Evolutionary conservation across 1,284 basidiomycete species (phyloP), one percentile per base, ranked within the genome.

Genomic region (Sanguinoderma infundibulare): DNA sequence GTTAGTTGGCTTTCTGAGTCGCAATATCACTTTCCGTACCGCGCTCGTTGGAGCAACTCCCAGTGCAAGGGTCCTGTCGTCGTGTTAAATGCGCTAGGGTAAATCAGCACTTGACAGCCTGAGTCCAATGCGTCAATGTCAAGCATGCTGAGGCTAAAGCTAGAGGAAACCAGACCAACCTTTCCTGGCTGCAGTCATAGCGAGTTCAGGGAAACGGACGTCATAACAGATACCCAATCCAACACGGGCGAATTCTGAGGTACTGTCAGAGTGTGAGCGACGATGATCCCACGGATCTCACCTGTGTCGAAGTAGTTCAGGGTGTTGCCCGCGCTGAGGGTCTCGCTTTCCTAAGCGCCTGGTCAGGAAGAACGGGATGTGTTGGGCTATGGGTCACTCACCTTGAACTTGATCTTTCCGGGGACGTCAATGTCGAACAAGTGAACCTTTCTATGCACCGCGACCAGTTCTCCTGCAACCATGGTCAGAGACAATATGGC

Each of bases 391-490:
- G 24, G 35, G 34, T 34, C 28, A 30, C 34, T n/a, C 36, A 46
- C 95, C 81, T 97, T 97, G 87, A 99, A 99, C 4, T 81, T 95
- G 77, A 99, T 98, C 75, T 94, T 91, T 20, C 97, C 97, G 0
- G 96, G 96, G 58, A 98, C 97, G 73, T 99, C 94, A 64, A 99
- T 98, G 75, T 99, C 97, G 73, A 99, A 99, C 9, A 99, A 81
- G 73, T 99, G 98, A 1, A 99, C 86, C 77, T 99, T 98, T 57
- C 97, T 88, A 75, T 98, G 95, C 38, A 87, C 87, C 0, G 93
- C 91, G 30, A 99, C 87, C 42, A 98, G 83, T 54, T 92, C 87
- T 14, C 94, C 94, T 94, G 64, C 22, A 9, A 4, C 7, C 3
- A 14, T 14, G 10, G 28, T 56, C n/a, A 15, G 8, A 20, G 9